Conservation (phyloP, 108 stramenopile genomes). For the Cyclotella choctawhatcheeana region DNA sequence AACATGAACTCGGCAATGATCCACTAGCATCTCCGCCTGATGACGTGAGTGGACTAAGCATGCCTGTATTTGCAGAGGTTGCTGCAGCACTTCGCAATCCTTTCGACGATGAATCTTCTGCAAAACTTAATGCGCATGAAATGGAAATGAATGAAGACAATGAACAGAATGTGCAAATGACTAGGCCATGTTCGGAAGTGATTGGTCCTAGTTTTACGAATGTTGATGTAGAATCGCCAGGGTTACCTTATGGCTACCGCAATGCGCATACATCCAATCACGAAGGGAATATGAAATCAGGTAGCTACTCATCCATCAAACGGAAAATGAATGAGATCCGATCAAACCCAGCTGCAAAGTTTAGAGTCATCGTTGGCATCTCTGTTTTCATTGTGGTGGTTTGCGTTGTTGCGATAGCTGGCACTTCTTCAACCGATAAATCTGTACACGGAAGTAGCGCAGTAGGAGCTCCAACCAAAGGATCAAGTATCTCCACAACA, state of each 20-base stretch:
- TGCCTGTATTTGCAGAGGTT: conserved; percentile 19
- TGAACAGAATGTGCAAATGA: conserved; percentile 6
- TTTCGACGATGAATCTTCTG: conserved; percentile 28
- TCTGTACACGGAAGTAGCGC: neutral
- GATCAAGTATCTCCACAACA: conserved; percentile 7
- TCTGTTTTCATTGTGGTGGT: conserved; percentile 21
- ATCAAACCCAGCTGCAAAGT: conserved; percentile 33
- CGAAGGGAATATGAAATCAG: neutral
- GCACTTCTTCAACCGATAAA: conserved; percentile 4
- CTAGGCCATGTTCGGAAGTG: neutral
- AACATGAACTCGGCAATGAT: conserved; percentile 56
- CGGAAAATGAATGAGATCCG: conserved; percentile 32
- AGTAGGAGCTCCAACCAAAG: conserved; percentile 6
- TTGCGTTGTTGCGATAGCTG: conserved; percentile 24
- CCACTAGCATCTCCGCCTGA: conserved; percentile 54
- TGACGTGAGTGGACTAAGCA: conserved; percentile 37
- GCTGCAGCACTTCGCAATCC: conserved; percentile 17
- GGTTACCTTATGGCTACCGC: conserved; percentile 7
- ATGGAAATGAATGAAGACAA: neutral
- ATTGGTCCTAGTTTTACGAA: conserved; percentile 19
- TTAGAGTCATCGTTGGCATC: conserved; percentile 15
- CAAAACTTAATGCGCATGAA: neutral
- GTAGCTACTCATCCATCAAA: conserved; percentile 8
- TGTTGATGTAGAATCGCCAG: conserved; percentile 49
- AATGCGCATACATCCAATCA: neutral